Evolutionary conservation across 2,329 filamentous ascomycete genomes (phyloP).

Genomic region (Trichophyton equinum): DNA sequence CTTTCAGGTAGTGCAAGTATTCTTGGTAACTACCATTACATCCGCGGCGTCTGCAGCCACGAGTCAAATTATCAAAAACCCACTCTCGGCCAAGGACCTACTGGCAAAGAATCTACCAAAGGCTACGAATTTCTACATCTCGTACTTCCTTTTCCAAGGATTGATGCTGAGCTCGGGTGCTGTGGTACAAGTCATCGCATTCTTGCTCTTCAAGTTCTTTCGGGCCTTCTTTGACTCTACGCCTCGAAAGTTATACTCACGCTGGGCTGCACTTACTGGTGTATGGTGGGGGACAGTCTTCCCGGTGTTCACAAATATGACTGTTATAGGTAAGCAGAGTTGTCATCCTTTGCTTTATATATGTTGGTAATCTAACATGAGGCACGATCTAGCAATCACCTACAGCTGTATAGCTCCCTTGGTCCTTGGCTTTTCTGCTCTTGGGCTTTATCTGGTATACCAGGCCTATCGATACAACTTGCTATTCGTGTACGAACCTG

Average conservation of each 20-base stretch:
- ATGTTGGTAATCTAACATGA: background rate
- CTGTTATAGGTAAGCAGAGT: constrained; percentile 52
- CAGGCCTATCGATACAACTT: constrained; percentile 83
- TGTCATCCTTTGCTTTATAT: constrained; percentile 19
- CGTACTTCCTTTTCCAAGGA: constrained; percentile 88
- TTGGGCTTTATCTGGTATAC: constrained; percentile 70
- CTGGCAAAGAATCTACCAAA: constrained; percentile 67
- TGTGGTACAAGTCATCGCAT: constrained; percentile 59
- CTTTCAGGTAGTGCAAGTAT: constrained; percentile 67
- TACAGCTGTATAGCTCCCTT: constrained; percentile 82
- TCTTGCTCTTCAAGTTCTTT: constrained; percentile 59
- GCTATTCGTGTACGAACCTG: constrained; percentile 68
- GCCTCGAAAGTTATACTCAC: constrained; percentile 62
- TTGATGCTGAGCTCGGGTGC: constrained; percentile 61
- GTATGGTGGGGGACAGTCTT: constrained; percentile 76
- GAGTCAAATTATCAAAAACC: constrained; percentile 52
- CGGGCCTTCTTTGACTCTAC: constrained; percentile 61
- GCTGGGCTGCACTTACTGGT: constrained; percentile 61
- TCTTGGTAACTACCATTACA: constrained; percentile 71
- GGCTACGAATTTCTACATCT: constrained; percentile 88
- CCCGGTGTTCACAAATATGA: constrained; percentile 67
- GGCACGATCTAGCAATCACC: constrained; percentile 49
- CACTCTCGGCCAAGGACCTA: constrained; percentile 50
- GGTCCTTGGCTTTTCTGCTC: constrained; percentile 66
- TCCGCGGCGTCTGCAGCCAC: constrained; percentile 66